Evolutionary conservation across 1,284 basidiomycete genomes (phyloP).

Genomic region (Ceratobasidium sp.): DNA sequence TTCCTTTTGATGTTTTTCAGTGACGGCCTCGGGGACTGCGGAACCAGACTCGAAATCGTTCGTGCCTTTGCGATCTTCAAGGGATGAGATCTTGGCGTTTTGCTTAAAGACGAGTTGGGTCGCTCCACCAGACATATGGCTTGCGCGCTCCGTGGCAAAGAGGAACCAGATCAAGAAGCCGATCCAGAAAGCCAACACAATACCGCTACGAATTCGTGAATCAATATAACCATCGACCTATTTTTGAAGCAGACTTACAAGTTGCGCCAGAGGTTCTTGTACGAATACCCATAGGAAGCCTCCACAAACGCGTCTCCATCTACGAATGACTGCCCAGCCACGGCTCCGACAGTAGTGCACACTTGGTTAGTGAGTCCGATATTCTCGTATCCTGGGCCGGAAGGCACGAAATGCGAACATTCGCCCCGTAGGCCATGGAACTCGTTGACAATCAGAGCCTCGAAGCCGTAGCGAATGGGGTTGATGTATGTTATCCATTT

Average conservation of each 20-base stretch:
- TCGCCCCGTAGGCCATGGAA: conserved; percentile 60
- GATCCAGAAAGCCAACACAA: conserved; percentile 64
- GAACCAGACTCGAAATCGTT: conserved; percentile 15
- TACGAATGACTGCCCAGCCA: conserved; percentile 61
- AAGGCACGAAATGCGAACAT: conserved; percentile 60
- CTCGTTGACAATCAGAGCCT: conserved; percentile 66
- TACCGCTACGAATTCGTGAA: conserved; percentile 55
- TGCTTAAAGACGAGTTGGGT: conserved; percentile 26
- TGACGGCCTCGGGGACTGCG: neutral
- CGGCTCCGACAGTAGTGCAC: conserved; percentile 67
- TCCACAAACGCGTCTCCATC: conserved; percentile 65
- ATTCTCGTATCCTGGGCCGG: conserved; percentile 64
- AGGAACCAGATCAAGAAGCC: conserved; percentile 63
- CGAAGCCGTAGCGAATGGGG: conserved; percentile 64
- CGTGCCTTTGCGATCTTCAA: neutral
- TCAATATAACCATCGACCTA: neutral
- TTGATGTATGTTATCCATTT: conserved; percentile 50
- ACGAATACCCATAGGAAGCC: conserved; percentile 70
- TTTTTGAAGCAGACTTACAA: conserved; percentile 56
- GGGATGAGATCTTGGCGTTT: conserved; percentile 20
- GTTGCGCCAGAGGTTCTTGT: conserved; percentile 70
- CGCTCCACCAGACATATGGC: conserved; percentile 4
- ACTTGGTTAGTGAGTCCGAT: conserved; percentile 66
- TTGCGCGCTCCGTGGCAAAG: conserved; percentile 60
- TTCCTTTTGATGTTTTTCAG: conserved; percentile 10